A percentile compares a stretch with the other conserved stretches of the same genome.
phyloP scores from a whole-genome alignment of 169 alveolate species.

The Cryptosporidium sp. region DNA sequence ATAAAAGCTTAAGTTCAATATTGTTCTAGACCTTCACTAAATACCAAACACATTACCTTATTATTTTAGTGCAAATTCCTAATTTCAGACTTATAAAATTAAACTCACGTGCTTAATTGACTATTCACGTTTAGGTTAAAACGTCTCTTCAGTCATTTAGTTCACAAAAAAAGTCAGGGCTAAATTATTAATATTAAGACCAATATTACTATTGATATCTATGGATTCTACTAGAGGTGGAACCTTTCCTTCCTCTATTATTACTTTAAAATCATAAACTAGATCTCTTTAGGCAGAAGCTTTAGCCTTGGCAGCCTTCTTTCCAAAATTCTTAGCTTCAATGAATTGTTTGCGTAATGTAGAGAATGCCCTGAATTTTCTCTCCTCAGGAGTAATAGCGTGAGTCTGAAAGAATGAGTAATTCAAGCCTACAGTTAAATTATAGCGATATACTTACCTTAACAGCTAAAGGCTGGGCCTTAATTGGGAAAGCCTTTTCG shows the following conservation, averaged over 20 bases:
- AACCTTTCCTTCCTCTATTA: neutral
- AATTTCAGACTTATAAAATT: too few species aligned
- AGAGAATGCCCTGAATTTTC: conserved; percentile 28
- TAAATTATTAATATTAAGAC: conserved; percentile 4
- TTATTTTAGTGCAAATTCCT: too few species aligned
- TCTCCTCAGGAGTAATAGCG: conserved; percentile 48
- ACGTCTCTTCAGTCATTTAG: too few species aligned
- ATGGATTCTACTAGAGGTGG: neutral
- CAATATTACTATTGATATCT: conserved; percentile 11
- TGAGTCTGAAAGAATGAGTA: conserved; percentile 19
- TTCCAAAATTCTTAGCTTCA: conserved; percentile 59
- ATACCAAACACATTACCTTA: neutral
- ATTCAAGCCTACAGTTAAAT: neutral
- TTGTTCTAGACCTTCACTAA: neutral
- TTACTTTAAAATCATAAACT: neutral
- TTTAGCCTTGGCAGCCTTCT: conserved; percentile 25
- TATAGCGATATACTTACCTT: conserved; percentile 43
- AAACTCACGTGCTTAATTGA: too few species aligned
- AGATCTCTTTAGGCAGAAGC: conserved; percentile 10
- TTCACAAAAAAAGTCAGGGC: too few species aligned
- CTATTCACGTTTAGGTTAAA: too few species aligned
- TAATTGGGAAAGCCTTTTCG: conserved; percentile 57
- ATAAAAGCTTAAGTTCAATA: conserved; percentile 1
- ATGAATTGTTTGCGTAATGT: conserved; percentile 30
- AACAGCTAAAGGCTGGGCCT: neutral